Evolutionary conservation across 192 early-diverging fungal species (phyloP).

Genomic region (Coemansia biformis): DNA sequence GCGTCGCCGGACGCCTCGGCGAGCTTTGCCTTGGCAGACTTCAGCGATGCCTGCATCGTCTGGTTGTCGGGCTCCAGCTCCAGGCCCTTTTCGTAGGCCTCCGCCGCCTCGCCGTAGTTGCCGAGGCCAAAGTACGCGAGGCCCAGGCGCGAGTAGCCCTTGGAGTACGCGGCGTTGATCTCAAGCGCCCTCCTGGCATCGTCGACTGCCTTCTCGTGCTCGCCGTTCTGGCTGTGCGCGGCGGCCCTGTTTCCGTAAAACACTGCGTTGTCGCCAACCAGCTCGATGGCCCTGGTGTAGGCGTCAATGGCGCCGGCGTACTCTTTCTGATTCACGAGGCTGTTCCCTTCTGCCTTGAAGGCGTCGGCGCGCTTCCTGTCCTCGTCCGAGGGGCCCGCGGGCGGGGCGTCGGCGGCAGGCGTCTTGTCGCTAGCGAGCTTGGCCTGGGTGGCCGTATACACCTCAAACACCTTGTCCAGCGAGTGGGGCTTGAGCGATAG

Average conservation of each 20-base stretch:
- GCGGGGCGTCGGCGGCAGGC: not conserved
- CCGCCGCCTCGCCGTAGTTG: constrained; percentile 75
- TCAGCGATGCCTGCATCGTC: constrained; percentile 72
- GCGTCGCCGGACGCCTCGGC: constrained; percentile 11
- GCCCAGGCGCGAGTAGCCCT: constrained; percentile 88
- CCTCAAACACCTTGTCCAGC: constrained; percentile 83
- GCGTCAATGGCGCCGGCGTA: constrained; percentile 78
- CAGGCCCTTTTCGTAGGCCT: constrained; percentile 88
- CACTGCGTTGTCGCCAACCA: constrained; percentile 81
- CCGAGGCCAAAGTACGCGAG: constrained; percentile 89
- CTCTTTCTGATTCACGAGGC: constrained; percentile 74
- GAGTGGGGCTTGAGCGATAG: constrained; percentile 84
- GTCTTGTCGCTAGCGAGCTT: constrained; percentile 43
- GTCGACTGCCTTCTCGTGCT: constrained; percentile 79
- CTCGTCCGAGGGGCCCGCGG: constrained; percentile 47
- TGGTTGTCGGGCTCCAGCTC: constrained; percentile 76
- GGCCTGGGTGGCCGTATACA: constrained; percentile 81
- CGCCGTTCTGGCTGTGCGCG: constrained; percentile 82
- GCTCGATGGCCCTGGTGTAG: constrained; percentile 87
- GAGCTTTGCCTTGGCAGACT: constrained; percentile 60
- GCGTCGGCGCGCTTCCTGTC: constrained; percentile 80
- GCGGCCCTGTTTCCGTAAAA: constrained; percentile 98
- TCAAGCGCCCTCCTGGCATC: constrained; percentile 83
- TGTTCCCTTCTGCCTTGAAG: constrained; percentile 83
- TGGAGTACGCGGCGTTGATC: constrained; percentile 84